Base-by-base conservation (phyloP, 2,329 filamentous ascomycete genomes). In the Microcera coccophila region DNA sequence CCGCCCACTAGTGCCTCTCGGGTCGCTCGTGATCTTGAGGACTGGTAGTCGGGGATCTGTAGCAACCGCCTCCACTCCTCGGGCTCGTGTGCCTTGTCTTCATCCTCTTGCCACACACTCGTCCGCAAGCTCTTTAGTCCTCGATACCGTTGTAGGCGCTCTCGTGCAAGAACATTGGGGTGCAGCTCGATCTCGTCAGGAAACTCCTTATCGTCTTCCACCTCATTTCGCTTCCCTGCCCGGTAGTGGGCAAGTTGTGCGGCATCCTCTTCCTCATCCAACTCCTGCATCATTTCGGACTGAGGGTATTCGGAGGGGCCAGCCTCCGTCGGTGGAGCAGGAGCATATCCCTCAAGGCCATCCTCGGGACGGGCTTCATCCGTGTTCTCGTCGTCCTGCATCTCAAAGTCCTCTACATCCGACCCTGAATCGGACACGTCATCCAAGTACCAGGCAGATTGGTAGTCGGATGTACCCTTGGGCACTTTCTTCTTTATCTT, bases 121-220 rank as follows among this genome's bases (percentile, higher is more conserved):
- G 87, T 87, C 53, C 88, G 83, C 47, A 97, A 67, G 62, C 87
- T 95, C 76, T 97, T 98, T 52, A 98, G 69, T 32, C 93, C 93
- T 60, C 93, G 78, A 68, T 96, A 98, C 46, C 87, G 81, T 8
- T 85, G 81, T 41, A 98, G 71, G 34, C 93, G 79, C 67, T 98
- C 93, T 39, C 88, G 75, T 1, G 93, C 93, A 34, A 88, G 75
- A 3, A 94, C 88, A 40, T 91, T 79, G 0, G 94, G 93, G 53
- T 87, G 88, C 40, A 98, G 73, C 65, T 98, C 94, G 44, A 98
- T 93, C 66, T 98, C 93, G 53, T 98, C 93, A 0, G 93, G 93
- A 65, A 97, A 98, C 64, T 97, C 91, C 41, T 87, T 79, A 64
- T 98, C 93, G 12, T 97, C 90, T 38, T 90, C 80, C 4, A 82